A percentile compares a stretch with the other conserved stretches of the same genome.
phyloP scores from a whole-genome alignment of 164 flowering plant species.

The Magnolia officinalis region DNA sequence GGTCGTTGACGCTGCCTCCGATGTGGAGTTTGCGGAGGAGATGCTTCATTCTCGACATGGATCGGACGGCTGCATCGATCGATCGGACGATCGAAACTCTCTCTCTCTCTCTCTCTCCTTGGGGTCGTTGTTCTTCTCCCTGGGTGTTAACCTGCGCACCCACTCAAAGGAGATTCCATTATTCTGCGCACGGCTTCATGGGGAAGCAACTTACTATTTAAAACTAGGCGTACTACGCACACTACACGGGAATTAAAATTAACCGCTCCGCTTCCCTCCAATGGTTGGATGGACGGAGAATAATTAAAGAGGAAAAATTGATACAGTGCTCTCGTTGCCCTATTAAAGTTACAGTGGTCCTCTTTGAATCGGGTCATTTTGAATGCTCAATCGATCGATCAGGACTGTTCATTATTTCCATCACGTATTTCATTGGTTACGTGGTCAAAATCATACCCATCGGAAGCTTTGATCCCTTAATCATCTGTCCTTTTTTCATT shows the following conservation, averaged over 20 bases:
- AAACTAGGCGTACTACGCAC: too few species aligned
- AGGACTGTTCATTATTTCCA: too few species aligned
- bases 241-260: neutral
- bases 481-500: too few species aligned
- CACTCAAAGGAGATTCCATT: slow-evolving; percentile 9
- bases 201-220: neutral
- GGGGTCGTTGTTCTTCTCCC: neutral
- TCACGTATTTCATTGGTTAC: too few species aligned
- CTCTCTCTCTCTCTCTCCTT: neutral
- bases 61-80: slow-evolving; percentile 1
- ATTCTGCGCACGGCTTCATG: slow-evolving; percentile 1
- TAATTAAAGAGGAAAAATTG: too few species aligned
- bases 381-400: too few species aligned
- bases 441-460: too few species aligned
- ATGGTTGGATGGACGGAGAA: too few species aligned
- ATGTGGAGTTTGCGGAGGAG: slow-evolving; percentile 80
- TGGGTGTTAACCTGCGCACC: neutral
- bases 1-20: slow-evolving; percentile 41
- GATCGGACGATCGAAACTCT: neutral
- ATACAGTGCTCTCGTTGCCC: too few species aligned
- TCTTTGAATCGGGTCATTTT: too few species aligned
- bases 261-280: neutral
- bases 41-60: slow-evolving; percentile 84
- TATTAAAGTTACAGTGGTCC: too few species aligned
- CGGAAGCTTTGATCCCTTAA: too few species aligned